A percentile compares a stretch with the other conserved stretches of the same genome.
phyloP scores from a whole-genome alignment of 495 filamentous ascomycete genomes.

The Tuber borchii region DNA sequence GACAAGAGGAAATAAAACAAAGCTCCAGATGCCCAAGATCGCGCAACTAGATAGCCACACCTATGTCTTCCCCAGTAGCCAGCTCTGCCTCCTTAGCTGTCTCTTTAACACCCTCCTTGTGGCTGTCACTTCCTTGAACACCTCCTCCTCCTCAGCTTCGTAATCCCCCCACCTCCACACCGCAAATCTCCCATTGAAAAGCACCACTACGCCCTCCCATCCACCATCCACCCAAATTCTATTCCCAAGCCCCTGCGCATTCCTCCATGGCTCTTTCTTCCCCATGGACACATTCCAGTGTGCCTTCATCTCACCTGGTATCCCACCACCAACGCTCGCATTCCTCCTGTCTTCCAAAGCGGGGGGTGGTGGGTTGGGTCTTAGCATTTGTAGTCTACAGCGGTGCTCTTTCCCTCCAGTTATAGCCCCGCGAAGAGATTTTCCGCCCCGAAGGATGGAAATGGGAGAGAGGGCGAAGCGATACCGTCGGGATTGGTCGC shows the following conservation, averaged over 20 bases:
- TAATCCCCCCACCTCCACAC: conserved; percentile 4
- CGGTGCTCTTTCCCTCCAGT: conserved; percentile 4
- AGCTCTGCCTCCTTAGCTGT: neutral
- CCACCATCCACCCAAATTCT: neutral
- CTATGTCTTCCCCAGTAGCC: neutral
- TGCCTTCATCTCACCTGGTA: neutral
- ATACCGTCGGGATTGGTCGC: neutral
- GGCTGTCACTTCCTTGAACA: neutral
- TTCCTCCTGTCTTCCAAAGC: neutral
- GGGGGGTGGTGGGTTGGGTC: neutral
- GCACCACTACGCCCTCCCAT: neutral
- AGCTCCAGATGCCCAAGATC: neutral
- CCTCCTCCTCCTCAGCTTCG: conserved; percentile 2
- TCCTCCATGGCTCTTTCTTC: neutral
- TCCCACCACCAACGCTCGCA: conserved; percentile 2
- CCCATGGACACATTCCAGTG: neutral
- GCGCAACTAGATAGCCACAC: neutral
- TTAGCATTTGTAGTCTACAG: neutral
- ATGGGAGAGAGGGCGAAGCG: conserved; percentile 2
- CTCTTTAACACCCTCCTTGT: neutral
- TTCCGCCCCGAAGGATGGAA: neutral
- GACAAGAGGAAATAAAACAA: neutral
- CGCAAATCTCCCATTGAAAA: neutral
- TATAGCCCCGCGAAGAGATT: neutral
- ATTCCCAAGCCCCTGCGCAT: neutral